phyloP scores from a whole-genome alignment of 129 eudicot genomes.

The Flaveria brownii region DNA sequence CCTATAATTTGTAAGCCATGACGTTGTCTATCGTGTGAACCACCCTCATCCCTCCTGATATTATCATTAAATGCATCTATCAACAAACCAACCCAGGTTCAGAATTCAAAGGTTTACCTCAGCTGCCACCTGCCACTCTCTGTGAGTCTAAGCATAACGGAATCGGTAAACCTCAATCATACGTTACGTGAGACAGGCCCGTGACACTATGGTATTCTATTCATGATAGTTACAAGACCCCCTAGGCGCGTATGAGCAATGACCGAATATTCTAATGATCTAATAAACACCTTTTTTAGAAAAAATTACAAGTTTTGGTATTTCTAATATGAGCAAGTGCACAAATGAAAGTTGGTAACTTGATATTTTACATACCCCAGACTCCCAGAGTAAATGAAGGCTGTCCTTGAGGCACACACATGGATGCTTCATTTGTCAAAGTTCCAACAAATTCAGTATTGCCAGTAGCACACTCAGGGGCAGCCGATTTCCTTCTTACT shows the following conservation, averaged over 20 bases:
- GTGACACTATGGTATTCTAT: not conserved
- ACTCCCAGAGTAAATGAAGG: not conserved
- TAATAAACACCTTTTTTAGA: not conserved
- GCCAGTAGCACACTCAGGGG: conserved; percentile 30
- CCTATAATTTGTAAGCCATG: conserved; percentile 26
- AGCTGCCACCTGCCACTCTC: not conserved
- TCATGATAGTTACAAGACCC: conserved; percentile 14
- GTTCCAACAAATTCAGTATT: conserved; percentile 28
- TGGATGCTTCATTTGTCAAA: conserved; percentile 39
- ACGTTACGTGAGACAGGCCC: not conserved
- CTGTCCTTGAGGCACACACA: conserved; percentile 27
- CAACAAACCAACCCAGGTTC: not conserved
- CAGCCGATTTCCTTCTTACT: conserved; percentile 31
- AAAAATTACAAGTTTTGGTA: conserved; percentile 13
- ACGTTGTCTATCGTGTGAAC: not conserved
- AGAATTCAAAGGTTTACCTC: conserved; percentile 24
- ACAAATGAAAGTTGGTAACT: not conserved
- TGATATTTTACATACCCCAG: conserved; percentile 7
- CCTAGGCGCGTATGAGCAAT: not conserved
- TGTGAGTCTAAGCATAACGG: not conserved
- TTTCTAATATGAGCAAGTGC: conserved; percentile 11
- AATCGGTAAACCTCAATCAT: not conserved
- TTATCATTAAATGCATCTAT: not conserved
- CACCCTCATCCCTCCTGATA: conserved; percentile 19
- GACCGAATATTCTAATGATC: not conserved